These are phyloP conservation scores for Meyerozyma elateridarum DNA, from an alignment of 1,139 yeast genomes.

Conservation along the genomic window DNA sequence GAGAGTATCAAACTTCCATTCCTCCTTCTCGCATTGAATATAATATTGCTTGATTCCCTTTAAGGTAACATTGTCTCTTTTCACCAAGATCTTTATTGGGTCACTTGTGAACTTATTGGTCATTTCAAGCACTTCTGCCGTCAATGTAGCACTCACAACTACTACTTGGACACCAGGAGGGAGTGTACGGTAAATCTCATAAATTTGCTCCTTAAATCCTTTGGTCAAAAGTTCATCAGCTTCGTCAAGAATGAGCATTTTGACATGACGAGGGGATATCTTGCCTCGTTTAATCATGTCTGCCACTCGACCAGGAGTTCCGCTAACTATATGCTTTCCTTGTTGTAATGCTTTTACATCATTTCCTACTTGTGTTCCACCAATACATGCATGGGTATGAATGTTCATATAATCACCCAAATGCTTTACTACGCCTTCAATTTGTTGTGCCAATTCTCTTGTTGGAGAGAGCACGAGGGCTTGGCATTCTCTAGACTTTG, in stretches of 20 bases:
- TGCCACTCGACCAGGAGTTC: slow-evolving; percentile 92
- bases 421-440: slow-evolving; percentile 76
- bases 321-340: slow-evolving; percentile 92
- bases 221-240: slow-evolving; percentile 90
- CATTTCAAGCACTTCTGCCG: slow-evolving; percentile 79
- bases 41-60: slow-evolving; percentile 89
- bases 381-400: slow-evolving; percentile 86
- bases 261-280: slow-evolving; percentile 63
- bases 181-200: slow-evolving; percentile 76
- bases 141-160: slow-evolving; percentile 89
- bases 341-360: slow-evolving; percentile 67
- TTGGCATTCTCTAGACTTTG: slow-evolving; percentile 63
- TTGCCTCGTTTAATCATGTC: slow-evolving; percentile 82
- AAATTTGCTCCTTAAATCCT: slow-evolving; percentile 90
- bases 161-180: slow-evolving; percentile 88
- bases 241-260: slow-evolving; percentile 85
- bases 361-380: slow-evolving; percentile 82
- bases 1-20: slow-evolving; percentile 91
- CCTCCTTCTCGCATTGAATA: slow-evolving; percentile 84
- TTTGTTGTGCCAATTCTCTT: slow-evolving; percentile 88
- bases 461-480: slow-evolving; percentile 93
- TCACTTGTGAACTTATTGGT: slow-evolving; percentile 85
- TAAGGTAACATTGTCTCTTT: slow-evolving; percentile 80
- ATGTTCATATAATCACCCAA: slow-evolving; percentile 84
- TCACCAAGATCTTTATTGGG: slow-evolving; percentile 86